Conservation (phyloP, 129 eudicot species). For the Artemisia annua region DNA sequence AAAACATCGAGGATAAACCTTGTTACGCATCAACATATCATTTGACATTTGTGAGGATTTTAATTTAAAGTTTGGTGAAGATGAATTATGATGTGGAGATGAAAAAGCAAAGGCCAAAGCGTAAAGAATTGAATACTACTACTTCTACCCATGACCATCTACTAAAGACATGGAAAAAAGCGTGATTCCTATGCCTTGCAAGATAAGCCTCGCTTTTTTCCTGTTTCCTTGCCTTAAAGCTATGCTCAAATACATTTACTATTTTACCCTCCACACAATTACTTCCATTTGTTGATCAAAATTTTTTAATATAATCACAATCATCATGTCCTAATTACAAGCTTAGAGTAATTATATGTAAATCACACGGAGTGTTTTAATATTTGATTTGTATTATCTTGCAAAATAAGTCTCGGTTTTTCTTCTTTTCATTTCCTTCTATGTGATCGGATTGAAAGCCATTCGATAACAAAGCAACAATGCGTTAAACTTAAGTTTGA, state of each 20-base stretch:
- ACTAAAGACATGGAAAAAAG: slow-evolving; percentile 28
- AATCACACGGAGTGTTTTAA: too few species aligned
- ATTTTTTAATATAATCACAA: too few species aligned
- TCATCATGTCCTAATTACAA: too few species aligned
- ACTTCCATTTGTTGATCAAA: not conserved
- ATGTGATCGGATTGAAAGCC: too few species aligned
- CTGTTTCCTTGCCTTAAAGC: slow-evolving; percentile 22
- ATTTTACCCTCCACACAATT: slow-evolving; percentile 22
- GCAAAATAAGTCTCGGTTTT: too few species aligned
- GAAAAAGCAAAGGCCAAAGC: slow-evolving; percentile 43
- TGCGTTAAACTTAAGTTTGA: too few species aligned
- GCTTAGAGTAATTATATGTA: too few species aligned
- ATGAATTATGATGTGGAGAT: slow-evolving; percentile 38
- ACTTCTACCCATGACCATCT: slow-evolving; percentile 25
- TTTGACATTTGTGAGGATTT: slow-evolving; percentile 1
- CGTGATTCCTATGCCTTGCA: slow-evolving; percentile 63
- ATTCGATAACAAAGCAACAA: too few species aligned
- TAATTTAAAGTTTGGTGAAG: slow-evolving; percentile 28
- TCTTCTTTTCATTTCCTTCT: too few species aligned
- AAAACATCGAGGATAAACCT: too few species aligned
- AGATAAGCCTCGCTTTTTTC: slow-evolving; percentile 41
- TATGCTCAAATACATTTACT: slow-evolving; percentile 26
- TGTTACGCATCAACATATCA: not conserved
- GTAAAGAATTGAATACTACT: slow-evolving; percentile 33
- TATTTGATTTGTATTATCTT: too few species aligned